Conservation (phyloP, 345 rosid genomes). For the Salix exigua region DNA sequence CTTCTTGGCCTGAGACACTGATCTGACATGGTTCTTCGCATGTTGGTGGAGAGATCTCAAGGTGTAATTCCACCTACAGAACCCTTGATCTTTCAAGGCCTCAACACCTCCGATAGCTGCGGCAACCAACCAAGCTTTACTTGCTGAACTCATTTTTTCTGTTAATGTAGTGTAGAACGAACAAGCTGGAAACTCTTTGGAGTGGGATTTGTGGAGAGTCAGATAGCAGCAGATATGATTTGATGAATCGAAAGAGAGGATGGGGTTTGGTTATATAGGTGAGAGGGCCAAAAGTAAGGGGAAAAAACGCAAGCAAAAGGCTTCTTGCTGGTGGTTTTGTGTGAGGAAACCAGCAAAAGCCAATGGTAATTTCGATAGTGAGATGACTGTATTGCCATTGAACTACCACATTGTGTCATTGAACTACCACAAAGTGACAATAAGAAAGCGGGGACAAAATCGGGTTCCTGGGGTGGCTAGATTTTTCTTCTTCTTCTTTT, state of each 20-base stretch:
- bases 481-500: not conserved
- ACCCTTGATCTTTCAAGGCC: constrained; percentile 40
- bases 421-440: too few relatives aligned
- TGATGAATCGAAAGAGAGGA: too few relatives aligned
- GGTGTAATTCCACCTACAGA: constrained; percentile 37
- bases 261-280: too few relatives aligned
- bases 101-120: constrained; percentile 35
- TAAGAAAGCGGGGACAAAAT: too few relatives aligned
- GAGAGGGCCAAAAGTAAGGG: too few relatives aligned
- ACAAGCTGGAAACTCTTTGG: not conserved
- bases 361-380: not conserved
- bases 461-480: too few relatives aligned
- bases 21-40: constrained; percentile 19
- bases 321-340: too few relatives aligned
- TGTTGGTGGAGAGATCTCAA: constrained; percentile 17
- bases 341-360: not conserved
- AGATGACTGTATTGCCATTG: too few relatives aligned
- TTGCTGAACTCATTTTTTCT: constrained; percentile 22
- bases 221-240: too few relatives aligned
- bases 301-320: too few relatives aligned
- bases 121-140: constrained; percentile 39
- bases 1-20: constrained; percentile 8
- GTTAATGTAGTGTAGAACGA: too few relatives aligned
- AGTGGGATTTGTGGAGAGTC: not conserved
- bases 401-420: too few relatives aligned